These are phyloP conservation scores for Aspergillus luchuensis DNA, from an alignment of 2,329 filamentous ascomycete species.

Conservation along the genomic window DNA sequence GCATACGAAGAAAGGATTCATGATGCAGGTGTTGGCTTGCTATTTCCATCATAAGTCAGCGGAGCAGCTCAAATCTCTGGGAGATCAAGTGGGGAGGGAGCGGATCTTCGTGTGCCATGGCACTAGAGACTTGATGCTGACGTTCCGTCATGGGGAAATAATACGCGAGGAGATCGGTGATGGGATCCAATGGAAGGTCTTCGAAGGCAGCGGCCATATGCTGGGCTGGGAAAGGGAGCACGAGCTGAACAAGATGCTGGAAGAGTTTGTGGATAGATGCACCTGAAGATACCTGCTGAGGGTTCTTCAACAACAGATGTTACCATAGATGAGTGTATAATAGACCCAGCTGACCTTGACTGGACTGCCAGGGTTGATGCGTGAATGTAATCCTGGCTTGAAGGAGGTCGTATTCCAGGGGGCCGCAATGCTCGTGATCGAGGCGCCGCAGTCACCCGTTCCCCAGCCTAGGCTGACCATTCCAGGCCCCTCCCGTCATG, in stretches of 20 bases:
- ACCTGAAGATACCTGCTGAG: neutral
- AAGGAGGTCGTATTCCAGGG: neutral
- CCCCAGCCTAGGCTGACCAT: neutral
- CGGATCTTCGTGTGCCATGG: conserved; percentile 80
- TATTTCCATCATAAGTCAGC: conserved; percentile 76
- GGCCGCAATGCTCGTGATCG: conserved; percentile 4
- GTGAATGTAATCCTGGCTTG: neutral
- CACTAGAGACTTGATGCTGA: conserved; percentile 75
- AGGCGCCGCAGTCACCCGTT: neutral
- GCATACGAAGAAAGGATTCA: conserved; percentile 68
- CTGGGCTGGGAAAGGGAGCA: conserved; percentile 69
- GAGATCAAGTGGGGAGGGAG: conserved; percentile 68
- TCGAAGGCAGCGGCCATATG: conserved; percentile 75
- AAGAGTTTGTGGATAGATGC: conserved; percentile 54
- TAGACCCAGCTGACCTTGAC: neutral
- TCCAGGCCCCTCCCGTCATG: neutral
- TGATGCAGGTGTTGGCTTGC: conserved; percentile 76
- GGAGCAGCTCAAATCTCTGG: conserved; percentile 66
- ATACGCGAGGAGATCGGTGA: conserved; percentile 69
- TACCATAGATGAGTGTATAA: neutral
- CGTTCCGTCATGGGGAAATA: conserved; percentile 67
- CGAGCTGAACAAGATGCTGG: conserved; percentile 69
- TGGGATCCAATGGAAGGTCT: conserved; percentile 54
- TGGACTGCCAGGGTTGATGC: neutral
- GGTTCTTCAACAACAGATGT: neutral